These are phyloP conservation scores for Saccharomycopsis sp. DNA, from an alignment of 805 yeast species.

Conservation along the genomic window DNA sequence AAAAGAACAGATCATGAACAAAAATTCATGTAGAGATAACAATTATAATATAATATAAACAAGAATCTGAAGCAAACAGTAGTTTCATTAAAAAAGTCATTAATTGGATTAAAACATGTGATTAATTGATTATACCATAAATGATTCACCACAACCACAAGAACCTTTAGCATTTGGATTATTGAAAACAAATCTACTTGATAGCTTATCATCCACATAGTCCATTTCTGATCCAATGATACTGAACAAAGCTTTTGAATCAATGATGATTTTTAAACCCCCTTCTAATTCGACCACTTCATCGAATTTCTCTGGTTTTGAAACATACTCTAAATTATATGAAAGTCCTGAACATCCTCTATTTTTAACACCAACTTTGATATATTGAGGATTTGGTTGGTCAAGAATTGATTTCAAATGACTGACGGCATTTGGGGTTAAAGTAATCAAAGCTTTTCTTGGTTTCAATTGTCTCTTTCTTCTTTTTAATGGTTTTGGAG, in stretches of 20 bases:
- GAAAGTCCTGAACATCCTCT: conserved; percentile 96
- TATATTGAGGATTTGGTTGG: conserved; percentile 80
- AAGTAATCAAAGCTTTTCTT: conserved; percentile 78
- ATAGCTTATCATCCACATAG: conserved; percentile 89
- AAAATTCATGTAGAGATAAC: no score
- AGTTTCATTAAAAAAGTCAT: no score
- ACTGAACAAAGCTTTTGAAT: conserved; percentile 90
- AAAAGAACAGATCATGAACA: no score
- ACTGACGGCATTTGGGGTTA: conserved; percentile 62
- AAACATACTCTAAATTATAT: conserved; percentile 84
- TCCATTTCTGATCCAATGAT: conserved; percentile 98
- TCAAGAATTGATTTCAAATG: conserved; percentile 61
- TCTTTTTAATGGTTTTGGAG: not conserved
- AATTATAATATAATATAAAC: no score
- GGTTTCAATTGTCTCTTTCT: conserved; percentile 66
- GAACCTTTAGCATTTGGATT: conserved; percentile 97
- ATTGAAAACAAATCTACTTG: conserved; percentile 81
- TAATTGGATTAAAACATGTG: no score
- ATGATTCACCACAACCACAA: conserved; percentile 98
- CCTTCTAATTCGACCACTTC: conserved; percentile 80
- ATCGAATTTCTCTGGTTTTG: conserved; percentile 88
- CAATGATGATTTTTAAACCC: conserved; percentile 85
- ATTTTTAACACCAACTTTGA: conserved; percentile 88
- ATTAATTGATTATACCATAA: conserved; percentile 88
- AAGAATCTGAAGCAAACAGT: no score